A percentile compares a stretch with the other conserved stretches of the same genome.
These are phyloP conservation scores for Trichocomaceae sp. DNA, from an alignment of 2,329 filamentous ascomycete species.

Conservation along the genomic window DNA sequence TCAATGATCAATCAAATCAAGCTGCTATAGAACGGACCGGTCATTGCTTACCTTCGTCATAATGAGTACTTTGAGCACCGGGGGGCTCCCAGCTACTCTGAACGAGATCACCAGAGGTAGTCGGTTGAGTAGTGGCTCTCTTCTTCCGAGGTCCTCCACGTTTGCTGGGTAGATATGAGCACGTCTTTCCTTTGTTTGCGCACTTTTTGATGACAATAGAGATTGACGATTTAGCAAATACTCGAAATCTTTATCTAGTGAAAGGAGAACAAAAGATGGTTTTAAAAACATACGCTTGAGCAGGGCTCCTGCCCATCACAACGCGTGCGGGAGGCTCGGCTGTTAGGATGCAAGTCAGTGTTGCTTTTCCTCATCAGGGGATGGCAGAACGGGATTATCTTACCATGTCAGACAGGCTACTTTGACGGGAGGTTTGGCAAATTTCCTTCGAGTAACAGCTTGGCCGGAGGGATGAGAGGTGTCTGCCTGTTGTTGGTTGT, in stretches of 20 bases:
- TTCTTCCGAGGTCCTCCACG: constrained; percentile 40
- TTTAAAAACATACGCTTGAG: constrained; percentile 33
- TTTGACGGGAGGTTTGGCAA: constrained; percentile 41
- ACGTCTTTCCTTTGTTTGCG: constrained; percentile 34
- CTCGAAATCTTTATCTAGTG: neutral
- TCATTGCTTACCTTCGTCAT: constrained; percentile 28
- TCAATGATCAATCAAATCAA: constrained; percentile 17
- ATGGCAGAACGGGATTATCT: constrained; percentile 13
- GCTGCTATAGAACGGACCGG: constrained; percentile 1
- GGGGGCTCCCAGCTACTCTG: constrained; percentile 20
- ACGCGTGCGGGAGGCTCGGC: constrained; percentile 38
- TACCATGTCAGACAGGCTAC: constrained; percentile 41
- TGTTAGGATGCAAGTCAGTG: constrained; percentile 16
- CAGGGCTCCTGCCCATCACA: constrained; percentile 41
- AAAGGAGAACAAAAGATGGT: neutral
- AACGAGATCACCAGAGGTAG: constrained; percentile 18
- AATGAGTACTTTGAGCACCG: constrained; percentile 20
- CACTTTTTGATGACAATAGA: constrained; percentile 25
- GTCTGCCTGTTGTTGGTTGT: constrained; percentile 3
- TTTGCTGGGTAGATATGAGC: constrained; percentile 40
- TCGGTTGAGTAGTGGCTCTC: constrained; percentile 24
- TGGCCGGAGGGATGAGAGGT: constrained; percentile 19
- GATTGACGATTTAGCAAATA: constrained; percentile 8
- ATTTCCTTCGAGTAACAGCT: constrained; percentile 36
- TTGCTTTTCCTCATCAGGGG: constrained; percentile 3